Percentiles rank a stretch among this genome's conserved stretches.
phyloP scores from a whole-genome alignment of 306 rosid genomes.

The Hippophae tibetana region DNA sequence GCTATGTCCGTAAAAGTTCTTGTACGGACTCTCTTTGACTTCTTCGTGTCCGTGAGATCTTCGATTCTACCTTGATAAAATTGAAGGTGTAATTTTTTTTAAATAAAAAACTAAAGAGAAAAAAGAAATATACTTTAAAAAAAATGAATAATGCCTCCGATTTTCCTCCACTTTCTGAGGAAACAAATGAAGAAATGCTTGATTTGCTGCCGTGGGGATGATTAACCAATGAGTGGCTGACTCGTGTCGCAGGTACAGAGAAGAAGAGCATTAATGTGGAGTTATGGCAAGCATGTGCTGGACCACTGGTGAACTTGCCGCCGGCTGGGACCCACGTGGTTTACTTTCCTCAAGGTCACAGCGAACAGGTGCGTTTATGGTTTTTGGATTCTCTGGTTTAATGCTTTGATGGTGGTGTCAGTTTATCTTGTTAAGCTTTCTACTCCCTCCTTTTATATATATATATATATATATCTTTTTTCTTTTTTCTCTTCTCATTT shows the following conservation, averaged over 20 bases:
- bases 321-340: constrained; percentile 75
- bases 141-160: no score
- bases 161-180: constrained; percentile 6
- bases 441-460: neutral
- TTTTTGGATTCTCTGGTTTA: neutral
- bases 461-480: no score
- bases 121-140: no score
- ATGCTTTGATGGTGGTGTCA: constrained; percentile 5
- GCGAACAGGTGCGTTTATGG: constrained; percentile 50
- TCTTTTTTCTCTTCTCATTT: no score
- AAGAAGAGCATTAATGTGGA: constrained; percentile 66
- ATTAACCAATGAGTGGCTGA: constrained; percentile 13
- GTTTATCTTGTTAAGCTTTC: neutral
- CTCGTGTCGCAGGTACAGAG: constrained; percentile 35
- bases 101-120: no score
- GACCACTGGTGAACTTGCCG: constrained; percentile 83
- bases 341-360: constrained; percentile 95
- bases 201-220: neutral
- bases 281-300: constrained; percentile 98
- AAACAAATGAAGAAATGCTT: constrained; percentile 8
- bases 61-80: neutral
- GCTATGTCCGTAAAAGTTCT: constrained; percentile 4
- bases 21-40: constrained; percentile 11
- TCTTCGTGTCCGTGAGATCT: constrained; percentile 8
- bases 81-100: neutral